Evolutionary conservation across 345 rosid genomes (phyloP), one percentile per base, ranked within the genome.

Genomic region (Salix udensis): DNA sequence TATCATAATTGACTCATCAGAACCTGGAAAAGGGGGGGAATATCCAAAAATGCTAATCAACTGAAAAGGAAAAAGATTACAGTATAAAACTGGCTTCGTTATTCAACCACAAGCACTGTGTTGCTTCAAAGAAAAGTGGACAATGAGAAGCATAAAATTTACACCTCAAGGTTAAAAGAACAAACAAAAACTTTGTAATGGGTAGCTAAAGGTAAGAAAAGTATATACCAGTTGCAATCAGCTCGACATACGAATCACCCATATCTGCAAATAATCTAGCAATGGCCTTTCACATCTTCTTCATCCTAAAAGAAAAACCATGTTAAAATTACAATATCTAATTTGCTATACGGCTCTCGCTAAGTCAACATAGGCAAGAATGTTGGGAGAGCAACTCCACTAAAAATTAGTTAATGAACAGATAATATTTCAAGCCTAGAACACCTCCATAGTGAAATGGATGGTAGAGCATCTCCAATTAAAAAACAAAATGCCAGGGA

Each of bases 161-260:
- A 2, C 36, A 52, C 16, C 18, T 19, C 9, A 26, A 53, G 4
- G 19, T 36, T 53, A 55, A 68, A 12, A 14, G 21, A 48, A 73
- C 14, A 70, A 48, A 31, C 50, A 19, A 16, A 12, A 70, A 60
- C 40, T 21, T 69, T 34, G 50, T 18, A 66, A 42, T 23, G 24
- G 13, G 71, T 65, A 44, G 6, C 68, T 39, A 21, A 21, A 68
- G 28, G 78, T 50, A 50, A 65, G 24, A 52, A 55, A 39, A 72
- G 68, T 15, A 30, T 71, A 37, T 88, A 93, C 99, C 99, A 70
- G 92, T 88, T 73, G 99, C 98, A 77, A 96, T 93, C 81, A 94
- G 84, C 83, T 96, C 98, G 39, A 94, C 97, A 80, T 96, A 96
- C 66, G 97, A 91, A 90, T 96, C 99, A 61, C 99, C 99, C 87